Percentiles rank a stretch among this genome's conserved stretches.
Conservation (phyloP, 2,329 filamentous ascomycete species). For the Pseudogymnoascus sp. region DNA sequence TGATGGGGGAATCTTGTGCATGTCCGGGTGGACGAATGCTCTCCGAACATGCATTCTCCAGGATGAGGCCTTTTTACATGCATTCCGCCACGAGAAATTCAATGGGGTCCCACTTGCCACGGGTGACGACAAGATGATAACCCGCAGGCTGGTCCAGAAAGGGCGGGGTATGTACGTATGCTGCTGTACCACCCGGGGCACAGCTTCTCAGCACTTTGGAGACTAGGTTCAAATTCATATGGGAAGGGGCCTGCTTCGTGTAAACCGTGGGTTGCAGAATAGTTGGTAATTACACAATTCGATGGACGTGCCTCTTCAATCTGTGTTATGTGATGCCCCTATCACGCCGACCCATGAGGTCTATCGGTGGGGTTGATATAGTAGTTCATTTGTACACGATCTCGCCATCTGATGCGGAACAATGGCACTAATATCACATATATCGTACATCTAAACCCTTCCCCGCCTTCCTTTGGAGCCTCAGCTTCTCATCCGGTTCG, state of each 20-base stretch:
- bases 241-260: constrained; percentile 84
- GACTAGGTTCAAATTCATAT: constrained; percentile 75
- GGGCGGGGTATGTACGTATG: constrained; percentile 73
- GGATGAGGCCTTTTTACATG: constrained; percentile 72
- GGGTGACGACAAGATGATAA: constrained; percentile 95
- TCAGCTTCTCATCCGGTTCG: not conserved
- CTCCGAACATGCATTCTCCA: constrained; percentile 80
- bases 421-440: not conserved
- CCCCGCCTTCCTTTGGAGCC: not conserved
- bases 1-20: constrained; percentile 83
- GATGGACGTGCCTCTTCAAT: not conserved
- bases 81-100: constrained; percentile 84
- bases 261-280: not conserved
- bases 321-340: not conserved
- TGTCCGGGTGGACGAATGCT: constrained; percentile 83
- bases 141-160: constrained; percentile 82
- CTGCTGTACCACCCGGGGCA: constrained; percentile 80
- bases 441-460: not conserved
- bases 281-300: no score
- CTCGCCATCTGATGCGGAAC: not conserved
- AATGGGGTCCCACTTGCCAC: constrained; percentile 78
- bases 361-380: not conserved
- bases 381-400: not conserved
- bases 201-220: constrained; percentile 86
- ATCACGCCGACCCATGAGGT: not conserved